Evolutionary conservation across 345 rosid species (phyloP).

Genomic region (Eucalyptus sp.): DNA sequence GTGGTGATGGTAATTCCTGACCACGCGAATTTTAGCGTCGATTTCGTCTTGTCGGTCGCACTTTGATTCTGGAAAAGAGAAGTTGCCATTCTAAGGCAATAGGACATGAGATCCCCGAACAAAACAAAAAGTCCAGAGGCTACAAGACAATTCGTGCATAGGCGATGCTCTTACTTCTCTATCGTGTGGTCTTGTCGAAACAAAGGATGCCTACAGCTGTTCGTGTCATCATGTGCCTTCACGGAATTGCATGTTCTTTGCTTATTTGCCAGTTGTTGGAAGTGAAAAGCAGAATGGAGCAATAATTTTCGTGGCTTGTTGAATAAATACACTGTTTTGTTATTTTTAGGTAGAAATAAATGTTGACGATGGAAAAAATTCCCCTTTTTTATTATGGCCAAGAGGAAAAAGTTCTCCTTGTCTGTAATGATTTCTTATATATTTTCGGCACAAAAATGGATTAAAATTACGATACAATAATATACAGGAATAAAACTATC

Average conservation of each 20-base stretch:
- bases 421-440: neutral
- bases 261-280: neutral
- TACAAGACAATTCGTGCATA: neutral
- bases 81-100: neutral
- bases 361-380: neutral
- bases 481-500: neutral
- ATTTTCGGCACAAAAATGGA: neutral
- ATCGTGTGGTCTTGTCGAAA: neutral
- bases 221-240: neutral
- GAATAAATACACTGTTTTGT: neutral
- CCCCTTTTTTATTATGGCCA: neutral
- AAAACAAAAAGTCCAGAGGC: neutral
- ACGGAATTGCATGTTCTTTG: neutral
- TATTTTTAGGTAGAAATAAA: neutral
- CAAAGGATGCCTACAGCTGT: neutral
- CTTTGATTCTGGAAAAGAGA: neutral
- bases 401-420: neutral
- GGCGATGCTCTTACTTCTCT: neutral
- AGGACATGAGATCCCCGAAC: neutral
- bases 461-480: neutral
- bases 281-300: neutral
- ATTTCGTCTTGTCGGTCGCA: neutral
- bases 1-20: neutral
- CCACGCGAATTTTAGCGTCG: neutral
- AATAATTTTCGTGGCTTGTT: neutral